Evolutionary conservation across 2,329 filamentous ascomycete species (phyloP).

Genomic region (Fusarium sulawesiense): DNA sequence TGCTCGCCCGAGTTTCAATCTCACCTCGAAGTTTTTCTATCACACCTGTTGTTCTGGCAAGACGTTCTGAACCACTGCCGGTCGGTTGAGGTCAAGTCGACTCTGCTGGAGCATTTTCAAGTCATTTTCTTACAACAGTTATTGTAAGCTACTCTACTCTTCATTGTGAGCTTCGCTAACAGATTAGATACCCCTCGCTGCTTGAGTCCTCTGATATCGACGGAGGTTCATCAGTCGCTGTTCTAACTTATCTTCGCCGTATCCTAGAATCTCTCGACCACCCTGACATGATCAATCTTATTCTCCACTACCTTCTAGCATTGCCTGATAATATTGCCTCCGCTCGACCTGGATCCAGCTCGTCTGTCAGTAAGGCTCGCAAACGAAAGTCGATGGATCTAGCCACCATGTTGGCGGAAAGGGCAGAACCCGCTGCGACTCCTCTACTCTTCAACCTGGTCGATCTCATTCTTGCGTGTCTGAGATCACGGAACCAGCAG

Average conservation of each 20-base stretch:
- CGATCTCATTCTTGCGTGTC: constrained; percentile 87
- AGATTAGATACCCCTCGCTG: constrained; percentile 85
- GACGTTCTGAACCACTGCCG: constrained; percentile 96
- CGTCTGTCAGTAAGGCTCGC: constrained; percentile 74
- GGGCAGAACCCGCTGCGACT: constrained; percentile 78
- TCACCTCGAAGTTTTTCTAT: constrained; percentile 94
- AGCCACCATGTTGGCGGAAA: constrained; percentile 80
- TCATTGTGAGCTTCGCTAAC: constrained; percentile 1
- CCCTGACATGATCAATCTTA: constrained; percentile 92
- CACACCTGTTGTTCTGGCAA: constrained; percentile 97
- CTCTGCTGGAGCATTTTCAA: constrained; percentile 95
- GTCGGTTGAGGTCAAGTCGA: constrained; percentile 91
- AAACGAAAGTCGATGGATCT: constrained; percentile 91
- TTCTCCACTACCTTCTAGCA: constrained; percentile 90
- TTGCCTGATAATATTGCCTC: constrained; percentile 69
- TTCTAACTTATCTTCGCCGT: constrained; percentile 89
- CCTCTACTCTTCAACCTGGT: constrained; percentile 93
- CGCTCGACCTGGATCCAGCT: constrained; percentile 54
- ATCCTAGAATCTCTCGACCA: constrained; percentile 94
- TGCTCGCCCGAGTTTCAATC: constrained; percentile 80
- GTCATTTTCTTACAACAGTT: constrained; percentile 95
- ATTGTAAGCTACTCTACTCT: constrained; percentile 67
- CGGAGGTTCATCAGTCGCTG: constrained; percentile 94
- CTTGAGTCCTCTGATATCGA: constrained; percentile 97
- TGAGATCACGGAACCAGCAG: constrained; percentile 85